phyloP scores from a whole-genome alignment of 2,329 filamentous ascomycete species.

The Neopestalotiopsis sp. region DNA sequence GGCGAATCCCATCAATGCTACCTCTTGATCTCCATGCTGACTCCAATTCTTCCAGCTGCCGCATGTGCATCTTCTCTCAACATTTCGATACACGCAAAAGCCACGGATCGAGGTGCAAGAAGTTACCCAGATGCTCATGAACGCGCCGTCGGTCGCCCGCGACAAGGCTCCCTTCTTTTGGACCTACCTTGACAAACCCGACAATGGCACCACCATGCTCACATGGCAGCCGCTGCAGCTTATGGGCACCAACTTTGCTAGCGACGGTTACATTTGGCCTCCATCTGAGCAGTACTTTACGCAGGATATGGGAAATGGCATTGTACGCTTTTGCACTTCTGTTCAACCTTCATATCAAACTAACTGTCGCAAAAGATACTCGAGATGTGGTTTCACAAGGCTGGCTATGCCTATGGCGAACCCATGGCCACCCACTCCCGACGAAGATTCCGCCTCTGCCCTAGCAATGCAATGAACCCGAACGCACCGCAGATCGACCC shows the following conservation, averaged over 20 bases:
- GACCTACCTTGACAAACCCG: slow-evolving; percentile 85
- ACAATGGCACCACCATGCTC: slow-evolving; percentile 81
- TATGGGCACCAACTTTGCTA: slow-evolving; percentile 76
- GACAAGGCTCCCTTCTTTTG: slow-evolving; percentile 88
- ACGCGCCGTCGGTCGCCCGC: slow-evolving; percentile 84
- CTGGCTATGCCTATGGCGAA: slow-evolving; percentile 80
- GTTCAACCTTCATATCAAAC: not conserved
- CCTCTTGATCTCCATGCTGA: not conserved
- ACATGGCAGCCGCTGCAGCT: slow-evolving; percentile 85
- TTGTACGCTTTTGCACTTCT: slow-evolving; percentile 48
- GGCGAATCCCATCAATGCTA: slow-evolving; percentile 11
- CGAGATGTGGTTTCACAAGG: slow-evolving; percentile 85
- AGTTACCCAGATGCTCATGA: slow-evolving; percentile 81
- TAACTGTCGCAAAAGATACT: slow-evolving; percentile 64
- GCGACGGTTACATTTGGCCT: slow-evolving; percentile 91
- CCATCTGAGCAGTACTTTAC: slow-evolving; percentile 79
- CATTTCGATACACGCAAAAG: slow-evolving; percentile 77
- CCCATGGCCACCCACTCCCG: slow-evolving; percentile 77
- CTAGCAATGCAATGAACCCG: slow-evolving; percentile 71
- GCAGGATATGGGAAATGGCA: slow-evolving; percentile 69
- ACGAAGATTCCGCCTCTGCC: slow-evolving; percentile 82
- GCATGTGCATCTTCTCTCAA: slow-evolving; percentile 89
- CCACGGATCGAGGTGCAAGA: slow-evolving; percentile 75
- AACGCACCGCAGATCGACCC: slow-evolving; percentile 76
- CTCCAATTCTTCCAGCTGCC: slow-evolving; percentile 62